Percentiles rank a stretch among this genome's conserved stretches.
phyloP scores from a whole-genome alignment of 768 basidiomycete species.

The Xanthoconium purpureum region DNA sequence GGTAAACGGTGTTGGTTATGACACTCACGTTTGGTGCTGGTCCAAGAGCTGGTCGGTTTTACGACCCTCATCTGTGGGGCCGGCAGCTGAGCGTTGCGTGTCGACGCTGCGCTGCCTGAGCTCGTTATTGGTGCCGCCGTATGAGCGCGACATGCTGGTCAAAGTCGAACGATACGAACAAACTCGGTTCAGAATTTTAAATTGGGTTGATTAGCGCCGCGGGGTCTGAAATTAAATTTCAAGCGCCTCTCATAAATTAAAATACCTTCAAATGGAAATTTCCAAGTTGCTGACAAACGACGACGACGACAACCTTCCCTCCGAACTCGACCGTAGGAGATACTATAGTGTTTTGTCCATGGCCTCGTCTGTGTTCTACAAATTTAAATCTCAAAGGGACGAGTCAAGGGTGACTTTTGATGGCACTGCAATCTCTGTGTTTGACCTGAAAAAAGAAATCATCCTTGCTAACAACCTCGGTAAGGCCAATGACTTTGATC shows the following conservation, averaged over 20 bases:
- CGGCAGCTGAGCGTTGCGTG: slow-evolving; percentile 23
- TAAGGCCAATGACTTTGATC: slow-evolving; percentile 96
- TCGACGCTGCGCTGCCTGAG: slow-evolving; percentile 33
- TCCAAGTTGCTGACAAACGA: slow-evolving; percentile 8
- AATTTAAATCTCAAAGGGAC: slow-evolving; percentile 92
- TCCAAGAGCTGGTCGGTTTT: slow-evolving; percentile 73
- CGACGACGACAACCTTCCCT: slow-evolving; percentile 18
- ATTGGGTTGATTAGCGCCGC: slow-evolving; percentile 1
- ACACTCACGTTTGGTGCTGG: slow-evolving; percentile 56
- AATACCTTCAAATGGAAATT: background rate
- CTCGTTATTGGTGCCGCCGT: slow-evolving; percentile 21
- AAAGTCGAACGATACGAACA: slow-evolving; percentile 10
- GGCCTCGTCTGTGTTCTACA: slow-evolving; percentile 97
- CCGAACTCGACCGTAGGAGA: slow-evolving; percentile 17
- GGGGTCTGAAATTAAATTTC: slow-evolving; percentile 5
- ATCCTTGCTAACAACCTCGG: slow-evolving; percentile 94
- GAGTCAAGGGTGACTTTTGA: slow-evolving; percentile 97
- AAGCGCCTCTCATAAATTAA: slow-evolving; percentile 21
- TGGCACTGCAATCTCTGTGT: slow-evolving; percentile 97
- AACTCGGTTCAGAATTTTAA: slow-evolving; percentile 8
- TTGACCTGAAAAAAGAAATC: slow-evolving; percentile 98
- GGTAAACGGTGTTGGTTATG: too few relatives aligned
- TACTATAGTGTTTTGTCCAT: slow-evolving; percentile 37
- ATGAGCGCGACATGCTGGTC: slow-evolving; percentile 28
- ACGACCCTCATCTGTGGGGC: slow-evolving; percentile 65